These are phyloP conservation scores for Bacidia rubella DNA, from an alignment of 495 filamentous ascomycete species.

Conservation along the genomic window DNA sequence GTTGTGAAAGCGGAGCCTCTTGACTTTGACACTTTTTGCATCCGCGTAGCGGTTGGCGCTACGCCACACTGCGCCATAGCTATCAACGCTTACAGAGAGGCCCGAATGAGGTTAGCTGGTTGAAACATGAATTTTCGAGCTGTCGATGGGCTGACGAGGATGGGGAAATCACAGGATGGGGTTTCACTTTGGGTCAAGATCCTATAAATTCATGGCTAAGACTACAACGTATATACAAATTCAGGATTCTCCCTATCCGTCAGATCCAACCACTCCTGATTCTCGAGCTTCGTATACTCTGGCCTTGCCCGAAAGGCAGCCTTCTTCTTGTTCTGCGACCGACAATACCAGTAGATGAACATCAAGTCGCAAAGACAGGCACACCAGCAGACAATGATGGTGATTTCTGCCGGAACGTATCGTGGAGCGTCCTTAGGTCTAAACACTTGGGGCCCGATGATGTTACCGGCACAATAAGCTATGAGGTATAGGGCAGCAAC, in stretches of 20 bases:
- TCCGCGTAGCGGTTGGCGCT: too few relatives aligned
- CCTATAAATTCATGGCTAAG: too few relatives aligned
- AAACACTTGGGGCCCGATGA: conserved; percentile 48
- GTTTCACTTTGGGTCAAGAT: too few relatives aligned
- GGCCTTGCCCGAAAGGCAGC: conserved; percentile 36
- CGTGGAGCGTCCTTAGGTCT: conserved; percentile 41
- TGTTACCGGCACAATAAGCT: conserved; percentile 48
- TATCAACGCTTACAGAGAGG: too few relatives aligned
- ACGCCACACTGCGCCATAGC: too few relatives aligned
- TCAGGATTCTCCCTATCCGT: conserved; percentile 25
- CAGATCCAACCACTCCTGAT: conserved; percentile 37
- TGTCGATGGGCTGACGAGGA: too few relatives aligned
- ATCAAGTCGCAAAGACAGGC: conserved; percentile 41
- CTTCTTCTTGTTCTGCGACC: conserved; percentile 47
- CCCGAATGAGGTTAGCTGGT: too few relatives aligned
- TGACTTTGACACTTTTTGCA: too few relatives aligned
- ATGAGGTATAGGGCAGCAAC: conserved; percentile 59
- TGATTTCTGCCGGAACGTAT: conserved; percentile 56
- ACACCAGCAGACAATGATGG: conserved; percentile 50
- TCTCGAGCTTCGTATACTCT: conserved; percentile 50
- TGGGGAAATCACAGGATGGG: too few relatives aligned
- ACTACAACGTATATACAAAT: conserved; percentile 25
- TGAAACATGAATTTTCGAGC: too few relatives aligned
- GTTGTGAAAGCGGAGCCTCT: too few relatives aligned
- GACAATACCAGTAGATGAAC: conserved; percentile 52